Evolutionary conservation across 371 early-diverging fungal species (phyloP).

Genomic region (Catenaria anguillulae): DNA sequence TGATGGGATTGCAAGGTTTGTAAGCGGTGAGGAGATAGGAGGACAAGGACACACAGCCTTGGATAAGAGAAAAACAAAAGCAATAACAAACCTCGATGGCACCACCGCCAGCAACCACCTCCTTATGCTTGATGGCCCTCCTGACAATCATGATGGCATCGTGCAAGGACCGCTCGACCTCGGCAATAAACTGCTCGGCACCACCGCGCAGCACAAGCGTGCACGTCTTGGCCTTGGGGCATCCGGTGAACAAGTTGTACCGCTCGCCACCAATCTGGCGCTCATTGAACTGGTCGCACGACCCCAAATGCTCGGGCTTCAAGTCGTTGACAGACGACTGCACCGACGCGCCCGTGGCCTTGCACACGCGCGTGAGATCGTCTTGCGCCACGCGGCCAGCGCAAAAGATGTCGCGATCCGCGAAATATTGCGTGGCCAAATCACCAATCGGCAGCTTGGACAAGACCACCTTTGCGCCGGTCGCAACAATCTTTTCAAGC

Average conservation of each 20-base stretch:
- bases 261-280: conserved; percentile 95
- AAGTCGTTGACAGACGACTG: conserved; percentile 86
- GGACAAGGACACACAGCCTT: conserved; percentile 8
- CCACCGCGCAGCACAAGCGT: conserved; percentile 98
- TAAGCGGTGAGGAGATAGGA: conserved; percentile 3
- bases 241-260: conserved; percentile 92
- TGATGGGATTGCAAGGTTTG: too few species aligned
- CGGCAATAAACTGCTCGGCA: conserved; percentile 98
- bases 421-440: conserved; percentile 99
- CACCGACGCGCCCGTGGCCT: conserved; percentile 89
- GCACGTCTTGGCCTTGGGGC: conserved; percentile 83
- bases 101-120: conserved; percentile 97
- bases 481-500: conserved; percentile 89
- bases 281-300: conserved; percentile 92
- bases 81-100: conserved; percentile 55
- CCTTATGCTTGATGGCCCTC: conserved; percentile 83
- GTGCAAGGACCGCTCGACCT: conserved; percentile 96
- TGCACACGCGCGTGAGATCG: conserved; percentile 85
- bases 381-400: conserved; percentile 95
- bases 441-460: conserved; percentile 98
- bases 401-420: conserved; percentile 98
- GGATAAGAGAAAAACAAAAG: conserved; percentile 2
- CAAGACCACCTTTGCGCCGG: conserved; percentile 99
- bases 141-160: conserved; percentile 99
- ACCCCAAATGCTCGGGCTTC: conserved; percentile 64